Base-by-base conservation (phyloP, 768 basidiomycete genomes). In the Pleurotus djamor region DNA sequence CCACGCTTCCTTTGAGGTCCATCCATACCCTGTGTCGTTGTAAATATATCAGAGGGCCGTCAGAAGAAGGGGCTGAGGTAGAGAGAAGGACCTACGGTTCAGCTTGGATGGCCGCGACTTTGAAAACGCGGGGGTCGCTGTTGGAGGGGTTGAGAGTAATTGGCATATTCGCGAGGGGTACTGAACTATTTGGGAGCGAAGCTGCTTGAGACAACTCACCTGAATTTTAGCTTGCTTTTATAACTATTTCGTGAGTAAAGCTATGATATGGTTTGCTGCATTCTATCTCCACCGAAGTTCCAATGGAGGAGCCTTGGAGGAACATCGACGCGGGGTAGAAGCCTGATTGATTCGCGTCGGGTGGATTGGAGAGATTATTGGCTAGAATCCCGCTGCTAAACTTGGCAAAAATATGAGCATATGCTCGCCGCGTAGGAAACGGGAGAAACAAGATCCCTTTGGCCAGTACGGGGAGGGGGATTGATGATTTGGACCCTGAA, bases 1-100 rank as follows among this genome's bases (percentile, higher is more conserved):
- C 62, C 10, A 71, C 69, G 35, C 70, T 62, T 17, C 70, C 70
- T 65, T 71, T 41, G 41, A 54, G 55, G 17, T 49, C 47, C 45
- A 57, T 49, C 52, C 55, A 52, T 43, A 58, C 54, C 10, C 49
- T 51, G 21, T 28, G 45, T 7, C 47, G 34, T 48, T 17, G 32
- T 43, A 44, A 49, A 41, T 41, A 5, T 5, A 33, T 56, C 12
- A 56, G 13, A 56, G 13, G 36, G 10, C 3, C 13, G 8, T 28
- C 21, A 28, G 21, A 28, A 28, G 21, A 13, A 37, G 6, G 54
- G 47, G 52, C 34, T 64, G 47, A 61, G 45, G 44, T 12, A 21
- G 5, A 32, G 14, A 33, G 7, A 17, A 33, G 7, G 16, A 32
- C 57, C 43, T 49, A 58, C 57, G 57, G 57, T 36, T 58, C 36